Base-by-base conservation (phyloP, 768 basidiomycete genomes). In the Rhodotorula paludigena region DNA sequence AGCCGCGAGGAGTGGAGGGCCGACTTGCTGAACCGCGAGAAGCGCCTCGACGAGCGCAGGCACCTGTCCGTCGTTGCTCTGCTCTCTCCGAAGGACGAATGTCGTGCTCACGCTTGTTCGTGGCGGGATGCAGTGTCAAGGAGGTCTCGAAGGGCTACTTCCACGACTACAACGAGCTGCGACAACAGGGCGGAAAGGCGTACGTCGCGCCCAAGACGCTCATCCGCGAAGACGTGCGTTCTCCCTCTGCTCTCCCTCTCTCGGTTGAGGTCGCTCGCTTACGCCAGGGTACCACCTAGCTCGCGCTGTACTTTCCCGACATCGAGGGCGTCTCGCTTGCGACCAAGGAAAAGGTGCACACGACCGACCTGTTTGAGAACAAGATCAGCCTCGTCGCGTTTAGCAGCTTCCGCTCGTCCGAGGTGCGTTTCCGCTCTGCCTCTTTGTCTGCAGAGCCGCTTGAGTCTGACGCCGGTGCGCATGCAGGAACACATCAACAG, bases 161-260 rank as follows among this genome's bases (percentile, higher is more conserved):
- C 75, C 83, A 88, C 59, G 94, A 97, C 77, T 81, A 87, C 47
- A 89, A 89, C 74, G 85, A 87, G 76, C 88, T 89, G 3, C 81
- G 87, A 57, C 83, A 83, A 49, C 85, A 91, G 73, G 92, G 91
- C 23, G 94, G 94, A 23, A 98, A 98, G 80, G 88, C 89, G 15
- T 98, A 91, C 92, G 84, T 92, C 58, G 92, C 92, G 18, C 93
- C 92, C 2, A 85, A 83, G 30, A 88, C 89, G 30, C 82, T 97
- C 73, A 92, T 98, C 69, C 85, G 86, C 36, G 89, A 92, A 80
- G 90, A 94, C 72, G 93, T 93, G 76, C 73, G 89, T 35, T 18
- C n/a, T 35, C 54, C 35, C 52, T 30, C 36, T 10, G n/a, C 51
- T 28, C 42, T 20, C 51, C 56, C 28, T 44, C 16, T 35, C 28